These are phyloP conservation scores for Aspergillus nanangensis DNA, from an alignment of 495 filamentous ascomycete species.

Conservation along the genomic window DNA sequence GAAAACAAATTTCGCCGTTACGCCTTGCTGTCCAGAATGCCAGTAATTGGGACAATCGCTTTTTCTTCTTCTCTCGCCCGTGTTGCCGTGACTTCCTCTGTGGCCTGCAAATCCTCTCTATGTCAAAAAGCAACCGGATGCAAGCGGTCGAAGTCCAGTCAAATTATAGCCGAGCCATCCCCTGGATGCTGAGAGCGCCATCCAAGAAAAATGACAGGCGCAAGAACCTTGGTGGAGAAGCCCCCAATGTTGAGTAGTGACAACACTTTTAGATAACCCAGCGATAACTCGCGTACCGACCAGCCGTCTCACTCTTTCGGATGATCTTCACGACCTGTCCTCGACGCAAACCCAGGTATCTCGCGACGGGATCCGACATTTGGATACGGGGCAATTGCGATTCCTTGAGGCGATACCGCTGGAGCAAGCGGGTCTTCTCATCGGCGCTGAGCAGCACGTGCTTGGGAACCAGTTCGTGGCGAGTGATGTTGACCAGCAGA, in stretches of 20 bases:
- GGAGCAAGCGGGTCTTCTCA: constrained; percentile 78
- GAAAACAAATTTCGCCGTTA: constrained; percentile 34
- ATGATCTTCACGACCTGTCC: constrained; percentile 99
- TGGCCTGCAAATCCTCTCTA: too few species aligned
- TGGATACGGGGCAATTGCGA: constrained; percentile 92
- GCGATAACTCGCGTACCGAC: constrained; percentile 57
- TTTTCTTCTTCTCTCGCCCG: constrained; percentile 19
- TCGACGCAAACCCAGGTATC: constrained; percentile 84
- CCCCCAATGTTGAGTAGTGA: too few species aligned
- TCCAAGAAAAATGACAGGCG: not conserved
- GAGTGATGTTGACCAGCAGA: constrained; percentile 95
- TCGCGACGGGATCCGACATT: constrained; percentile 83
- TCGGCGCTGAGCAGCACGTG: constrained; percentile 85
- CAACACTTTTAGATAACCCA: constrained; percentile 50
- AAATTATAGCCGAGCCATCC: not conserved
- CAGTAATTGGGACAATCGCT: constrained; percentile 27
- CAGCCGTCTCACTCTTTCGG: constrained; percentile 63
- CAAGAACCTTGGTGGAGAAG: not conserved
- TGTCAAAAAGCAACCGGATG: not conserved
- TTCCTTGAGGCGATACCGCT: constrained; percentile 93
- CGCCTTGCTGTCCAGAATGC: constrained; percentile 46
- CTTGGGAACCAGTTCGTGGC: constrained; percentile 93
- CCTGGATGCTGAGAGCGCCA: not conserved
- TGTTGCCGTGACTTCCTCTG: too few species aligned
- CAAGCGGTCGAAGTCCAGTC: not conserved